Percentiles rank a stretch among this genome's conserved stretches.
Evolutionary conservation across 1,139 yeast species (phyloP).

Genomic region (Trichomonascaceae sp.): DNA sequence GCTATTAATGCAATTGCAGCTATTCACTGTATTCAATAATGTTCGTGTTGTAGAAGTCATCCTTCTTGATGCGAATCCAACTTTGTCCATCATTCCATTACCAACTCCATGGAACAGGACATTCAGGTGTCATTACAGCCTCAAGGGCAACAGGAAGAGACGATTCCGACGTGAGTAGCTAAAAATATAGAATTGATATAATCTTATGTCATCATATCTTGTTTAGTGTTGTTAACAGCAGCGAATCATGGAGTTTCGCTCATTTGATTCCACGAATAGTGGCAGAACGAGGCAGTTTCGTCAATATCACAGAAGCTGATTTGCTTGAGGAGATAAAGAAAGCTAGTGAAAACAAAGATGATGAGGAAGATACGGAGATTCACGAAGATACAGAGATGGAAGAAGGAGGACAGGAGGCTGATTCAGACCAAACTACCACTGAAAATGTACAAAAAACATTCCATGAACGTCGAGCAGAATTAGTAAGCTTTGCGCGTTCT

Average conservation of each 20-base stretch:
- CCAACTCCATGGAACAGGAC: background rate
- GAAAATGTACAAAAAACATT: conserved; percentile 43
- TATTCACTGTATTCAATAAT: too few species aligned
- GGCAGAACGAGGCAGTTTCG: conserved; percentile 42
- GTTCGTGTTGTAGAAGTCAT: too few species aligned
- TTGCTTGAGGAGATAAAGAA: conserved; percentile 42
- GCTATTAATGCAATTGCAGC: too few species aligned
- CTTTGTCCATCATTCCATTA: background rate
- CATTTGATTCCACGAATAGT: conserved; percentile 42
- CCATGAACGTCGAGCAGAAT: conserved; percentile 49
- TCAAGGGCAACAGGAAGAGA: conserved; percentile 6
- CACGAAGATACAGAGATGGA: conserved; percentile 13
- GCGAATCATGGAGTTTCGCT: conserved; percentile 28
- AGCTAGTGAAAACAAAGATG: conserved; percentile 2
- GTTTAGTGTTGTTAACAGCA: background rate
- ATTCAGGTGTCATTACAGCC: conserved; percentile 6
- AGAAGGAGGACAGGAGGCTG: conserved; percentile 6
- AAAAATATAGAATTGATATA: background rate
- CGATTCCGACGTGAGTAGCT: conserved; percentile 4
- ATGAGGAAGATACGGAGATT: conserved; percentile 6
- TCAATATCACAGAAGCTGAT: conserved; percentile 51
- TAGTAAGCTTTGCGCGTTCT: conserved; percentile 48
- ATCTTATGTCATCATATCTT: background rate
- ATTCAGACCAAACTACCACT: conserved; percentile 16
- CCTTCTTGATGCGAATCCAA: too few species aligned